phyloP scores from a whole-genome alignment of 2,329 filamentous ascomycete species.

The Colletotrichum graminicola region DNA sequence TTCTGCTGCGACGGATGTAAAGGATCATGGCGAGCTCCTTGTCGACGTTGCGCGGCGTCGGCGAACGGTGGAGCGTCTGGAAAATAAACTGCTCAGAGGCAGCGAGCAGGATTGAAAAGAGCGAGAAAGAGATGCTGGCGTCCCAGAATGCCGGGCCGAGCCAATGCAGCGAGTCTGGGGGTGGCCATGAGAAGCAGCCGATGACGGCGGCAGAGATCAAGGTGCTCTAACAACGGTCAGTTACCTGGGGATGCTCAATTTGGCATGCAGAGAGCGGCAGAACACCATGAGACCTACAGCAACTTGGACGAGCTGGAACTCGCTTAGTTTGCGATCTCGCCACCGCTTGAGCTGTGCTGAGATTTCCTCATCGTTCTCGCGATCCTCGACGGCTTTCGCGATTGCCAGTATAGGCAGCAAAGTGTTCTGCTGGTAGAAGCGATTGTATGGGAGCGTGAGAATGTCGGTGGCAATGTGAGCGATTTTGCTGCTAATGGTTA shows the following conservation, averaged over 20 bases:
- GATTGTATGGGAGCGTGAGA: conserved; percentile 47
- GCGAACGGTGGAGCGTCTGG: conserved; percentile 42
- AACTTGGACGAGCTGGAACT: conserved; percentile 45
- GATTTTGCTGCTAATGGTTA: conserved; percentile 31
- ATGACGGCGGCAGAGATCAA: conserved; percentile 47
- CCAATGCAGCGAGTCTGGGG: conserved; percentile 45
- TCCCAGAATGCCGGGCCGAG: conserved; percentile 45
- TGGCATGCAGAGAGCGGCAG: background rate
- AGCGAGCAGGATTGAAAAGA: conserved; percentile 47
- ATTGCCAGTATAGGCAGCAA: conserved; percentile 45
- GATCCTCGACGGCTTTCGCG: conserved; percentile 35
- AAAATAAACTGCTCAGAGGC: conserved; percentile 48
- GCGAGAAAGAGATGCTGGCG: conserved; percentile 46
- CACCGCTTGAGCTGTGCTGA: conserved; percentile 42
- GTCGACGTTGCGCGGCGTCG: conserved; percentile 34
- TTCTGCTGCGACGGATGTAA: conserved; percentile 33
- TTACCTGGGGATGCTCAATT: background rate
- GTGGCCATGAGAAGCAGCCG: conserved; percentile 47
- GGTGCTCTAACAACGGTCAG: conserved; percentile 41
- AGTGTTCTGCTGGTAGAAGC: conserved; percentile 47
- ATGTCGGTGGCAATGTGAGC: conserved; percentile 34
- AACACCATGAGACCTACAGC: conserved; percentile 38
- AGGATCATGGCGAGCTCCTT: conserved; percentile 44
- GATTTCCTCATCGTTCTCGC: conserved; percentile 38
- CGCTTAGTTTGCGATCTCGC: conserved; percentile 44